Evolutionary conservation across 192 early-diverging fungal genomes (phyloP).

Genomic region (Helicostylum pulchrum): DNA sequence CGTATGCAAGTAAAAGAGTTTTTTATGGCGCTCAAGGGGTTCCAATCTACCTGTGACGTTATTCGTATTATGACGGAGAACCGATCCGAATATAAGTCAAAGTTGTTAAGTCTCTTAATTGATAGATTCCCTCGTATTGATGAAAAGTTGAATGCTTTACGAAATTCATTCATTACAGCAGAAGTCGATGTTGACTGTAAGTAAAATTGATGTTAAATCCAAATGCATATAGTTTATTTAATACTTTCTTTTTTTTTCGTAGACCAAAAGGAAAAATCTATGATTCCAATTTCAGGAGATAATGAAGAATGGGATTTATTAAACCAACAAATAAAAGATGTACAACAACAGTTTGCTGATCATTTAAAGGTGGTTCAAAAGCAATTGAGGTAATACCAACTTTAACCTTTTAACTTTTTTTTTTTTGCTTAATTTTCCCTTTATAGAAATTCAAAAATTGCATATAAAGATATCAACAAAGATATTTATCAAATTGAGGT

Average conservation of each 20-base stretch:
- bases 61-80: slow-evolving; percentile 35
- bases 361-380: slow-evolving; percentile 35
- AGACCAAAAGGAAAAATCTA: slow-evolving; percentile 41
- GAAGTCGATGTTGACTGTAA: slow-evolving; percentile 39
- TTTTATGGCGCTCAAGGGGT: slow-evolving; percentile 62
- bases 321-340: slow-evolving; percentile 45
- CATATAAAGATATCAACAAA: slow-evolving; percentile 91
- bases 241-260: background rate
- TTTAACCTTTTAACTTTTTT: background rate
- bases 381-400: slow-evolving; percentile 49
- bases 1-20: slow-evolving; percentile 87
- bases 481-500: slow-evolving; percentile 95
- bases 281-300: slow-evolving; percentile 68
- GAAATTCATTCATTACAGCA: slow-evolving; percentile 43
- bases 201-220: background rate
- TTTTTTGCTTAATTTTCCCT: background rate
- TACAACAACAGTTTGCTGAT: slow-evolving; percentile 25
- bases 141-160: slow-evolving; percentile 67
- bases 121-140: slow-evolving; percentile 52
- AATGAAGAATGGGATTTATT: slow-evolving; percentile 81
- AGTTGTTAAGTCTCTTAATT: slow-evolving; percentile 48
- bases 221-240: background rate
- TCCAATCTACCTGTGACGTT: slow-evolving; percentile 30
- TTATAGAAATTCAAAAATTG: slow-evolving; percentile 55
- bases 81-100: slow-evolving; percentile 51